A percentile compares a stretch with the other conserved stretches of the same genome.
Evolutionary conservation across 352 stramenopile species (phyloP).

Genomic region (Globisporangium acanthophoron): DNA sequence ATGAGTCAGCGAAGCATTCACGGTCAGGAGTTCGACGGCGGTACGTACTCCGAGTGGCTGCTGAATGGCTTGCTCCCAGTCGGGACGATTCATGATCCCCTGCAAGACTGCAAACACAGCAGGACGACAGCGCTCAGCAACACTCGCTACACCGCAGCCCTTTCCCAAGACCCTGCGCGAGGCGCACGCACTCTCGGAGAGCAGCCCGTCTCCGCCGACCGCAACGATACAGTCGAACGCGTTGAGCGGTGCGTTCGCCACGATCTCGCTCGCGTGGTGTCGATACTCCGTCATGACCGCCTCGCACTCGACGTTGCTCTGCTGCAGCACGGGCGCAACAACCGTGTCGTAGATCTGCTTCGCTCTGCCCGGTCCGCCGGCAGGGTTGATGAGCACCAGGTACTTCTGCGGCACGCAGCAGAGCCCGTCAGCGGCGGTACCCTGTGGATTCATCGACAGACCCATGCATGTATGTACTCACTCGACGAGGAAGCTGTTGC

Average conservation of each 20-base stretch:
- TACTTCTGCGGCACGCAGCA: constrained; percentile 12
- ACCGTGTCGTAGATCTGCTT: constrained; percentile 42
- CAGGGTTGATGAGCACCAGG: constrained; percentile 60
- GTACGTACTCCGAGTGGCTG: constrained; percentile 43
- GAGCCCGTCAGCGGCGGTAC: background rate
- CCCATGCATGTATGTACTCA: constrained; percentile 18
- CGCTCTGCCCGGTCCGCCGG: constrained; percentile 46
- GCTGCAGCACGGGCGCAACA: constrained; percentile 47
- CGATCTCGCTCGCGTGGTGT: constrained; percentile 54
- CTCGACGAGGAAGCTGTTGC: background rate
- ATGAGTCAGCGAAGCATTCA: too few species aligned
- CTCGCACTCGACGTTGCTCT: constrained; percentile 52
- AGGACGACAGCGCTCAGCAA: background rate
- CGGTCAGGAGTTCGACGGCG: too few species aligned
- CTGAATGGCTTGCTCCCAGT: constrained; percentile 53
- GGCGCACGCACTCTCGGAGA: constrained; percentile 43
- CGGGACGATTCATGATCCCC: constrained; percentile 56
- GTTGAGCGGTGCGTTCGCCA: constrained; percentile 30
- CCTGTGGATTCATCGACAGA: background rate
- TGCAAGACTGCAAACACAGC: constrained; percentile 43
- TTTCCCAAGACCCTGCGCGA: too few species aligned
- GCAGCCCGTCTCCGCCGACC: constrained; percentile 61
- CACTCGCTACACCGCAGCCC: background rate
- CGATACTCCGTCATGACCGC: constrained; percentile 43
- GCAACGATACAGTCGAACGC: constrained; percentile 62